phyloP scores from a whole-genome alignment of 441 rosid species.

The Croton setiger region DNA sequence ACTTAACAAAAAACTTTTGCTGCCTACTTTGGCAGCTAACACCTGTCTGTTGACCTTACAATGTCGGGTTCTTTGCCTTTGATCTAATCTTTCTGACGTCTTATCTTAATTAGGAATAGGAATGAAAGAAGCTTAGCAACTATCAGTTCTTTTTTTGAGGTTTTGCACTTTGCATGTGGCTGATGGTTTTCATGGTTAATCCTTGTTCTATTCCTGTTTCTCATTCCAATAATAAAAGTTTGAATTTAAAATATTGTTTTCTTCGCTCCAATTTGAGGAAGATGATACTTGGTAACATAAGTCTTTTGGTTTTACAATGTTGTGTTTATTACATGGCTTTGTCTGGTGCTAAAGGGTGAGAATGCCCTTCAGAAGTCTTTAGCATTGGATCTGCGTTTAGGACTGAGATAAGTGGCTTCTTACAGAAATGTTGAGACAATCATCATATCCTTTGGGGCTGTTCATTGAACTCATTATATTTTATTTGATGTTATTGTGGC shows the following conservation, averaged over 20 bases:
- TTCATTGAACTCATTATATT: not conserved
- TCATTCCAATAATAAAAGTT: not conserved
- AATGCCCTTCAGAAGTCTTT: not conserved
- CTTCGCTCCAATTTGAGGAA: not conserved
- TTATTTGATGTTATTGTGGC: not conserved
- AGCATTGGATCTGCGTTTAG: not conserved
- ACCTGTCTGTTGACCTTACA: not conserved
- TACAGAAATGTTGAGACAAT: not conserved
- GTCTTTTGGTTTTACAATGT: not conserved
- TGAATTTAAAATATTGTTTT: not conserved
- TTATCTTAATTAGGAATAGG: not conserved
- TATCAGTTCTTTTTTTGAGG: not conserved
- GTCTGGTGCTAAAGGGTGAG: not conserved
- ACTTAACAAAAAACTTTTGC: no score
- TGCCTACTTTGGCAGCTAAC: not conserved
- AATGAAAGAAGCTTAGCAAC: not conserved
- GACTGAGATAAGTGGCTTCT: not conserved
- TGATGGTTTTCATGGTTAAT: not conserved
- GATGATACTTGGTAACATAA: not conserved
- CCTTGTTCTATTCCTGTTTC: not conserved
- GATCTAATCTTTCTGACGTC: not conserved
- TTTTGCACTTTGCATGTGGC: not conserved
- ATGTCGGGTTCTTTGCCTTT: not conserved
- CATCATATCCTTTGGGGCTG: not conserved
- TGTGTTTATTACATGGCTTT: not conserved